Evolutionary conservation across 2,329 filamentous ascomycete genomes (phyloP).

Genomic region (Tolypocladium amazonense): DNA sequence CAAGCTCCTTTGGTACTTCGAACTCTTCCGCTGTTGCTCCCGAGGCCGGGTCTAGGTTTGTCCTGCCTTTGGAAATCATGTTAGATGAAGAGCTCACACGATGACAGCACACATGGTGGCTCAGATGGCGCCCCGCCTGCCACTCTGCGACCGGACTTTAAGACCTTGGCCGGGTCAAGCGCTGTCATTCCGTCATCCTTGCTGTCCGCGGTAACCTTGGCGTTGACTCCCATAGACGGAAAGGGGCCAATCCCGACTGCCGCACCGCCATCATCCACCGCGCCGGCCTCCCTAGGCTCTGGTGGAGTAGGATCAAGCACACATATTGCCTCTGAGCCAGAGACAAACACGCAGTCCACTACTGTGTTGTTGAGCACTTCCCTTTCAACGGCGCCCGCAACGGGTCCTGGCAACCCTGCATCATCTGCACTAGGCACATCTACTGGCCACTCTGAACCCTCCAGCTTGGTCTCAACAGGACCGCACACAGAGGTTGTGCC

Average conservation of each 20-base stretch:
- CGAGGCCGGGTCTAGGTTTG: background rate
- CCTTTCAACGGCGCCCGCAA: background rate
- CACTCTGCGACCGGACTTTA: slow-evolving; percentile 2
- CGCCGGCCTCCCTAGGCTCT: background rate
- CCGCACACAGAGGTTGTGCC: background rate
- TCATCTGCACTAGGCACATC: background rate
- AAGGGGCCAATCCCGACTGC: background rate
- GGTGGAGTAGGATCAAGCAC: background rate
- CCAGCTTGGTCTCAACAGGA: background rate
- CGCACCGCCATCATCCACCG: background rate
- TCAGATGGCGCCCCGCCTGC: background rate
- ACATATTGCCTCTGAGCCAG: background rate
- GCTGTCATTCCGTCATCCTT: slow-evolving; percentile 5
- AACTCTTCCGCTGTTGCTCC: background rate
- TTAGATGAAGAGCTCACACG: background rate
- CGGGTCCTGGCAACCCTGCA: background rate
- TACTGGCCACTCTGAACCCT: background rate
- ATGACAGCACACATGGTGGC: background rate
- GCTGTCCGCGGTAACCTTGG: background rate
- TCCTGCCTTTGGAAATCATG: background rate
- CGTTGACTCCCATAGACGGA: slow-evolving; percentile 1
- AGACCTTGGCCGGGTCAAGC: slow-evolving; percentile 2
- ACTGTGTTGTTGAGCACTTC: background rate
- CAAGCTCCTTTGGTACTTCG: background rate
- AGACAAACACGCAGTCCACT: background rate